phyloP scores from a whole-genome alignment of 768 basidiomycete species.

The Boletus patriciae region DNA sequence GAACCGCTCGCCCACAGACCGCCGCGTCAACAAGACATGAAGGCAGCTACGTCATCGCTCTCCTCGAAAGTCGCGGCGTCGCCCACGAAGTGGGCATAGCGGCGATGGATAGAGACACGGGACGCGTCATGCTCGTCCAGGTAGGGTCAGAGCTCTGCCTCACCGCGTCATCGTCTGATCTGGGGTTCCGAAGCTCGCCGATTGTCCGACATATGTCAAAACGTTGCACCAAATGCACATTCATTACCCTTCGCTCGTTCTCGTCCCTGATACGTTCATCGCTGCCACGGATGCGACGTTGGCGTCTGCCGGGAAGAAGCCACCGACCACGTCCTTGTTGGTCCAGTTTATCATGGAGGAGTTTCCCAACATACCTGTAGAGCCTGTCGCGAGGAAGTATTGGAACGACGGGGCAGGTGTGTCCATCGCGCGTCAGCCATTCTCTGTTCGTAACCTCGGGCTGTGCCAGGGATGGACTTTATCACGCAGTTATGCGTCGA shows the following conservation, averaged over 20 bases:
- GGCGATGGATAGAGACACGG: constrained; percentile 78
- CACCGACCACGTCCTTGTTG: constrained; percentile 55
- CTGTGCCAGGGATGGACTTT: constrained; percentile 66
- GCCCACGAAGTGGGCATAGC: constrained; percentile 87
- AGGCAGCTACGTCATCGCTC: constrained; percentile 61
- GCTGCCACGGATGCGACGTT: constrained; percentile 53
- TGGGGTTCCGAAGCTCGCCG: constrained; percentile 56
- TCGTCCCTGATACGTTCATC: constrained; percentile 83
- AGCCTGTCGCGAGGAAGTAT: constrained; percentile 72
- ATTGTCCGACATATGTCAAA: constrained; percentile 87
- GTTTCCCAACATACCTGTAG: constrained; percentile 65
- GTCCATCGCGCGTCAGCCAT: neutral
- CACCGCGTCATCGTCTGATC: constrained; percentile 2
- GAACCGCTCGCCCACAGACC: constrained; percentile 60
- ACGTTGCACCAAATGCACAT: constrained; percentile 84
- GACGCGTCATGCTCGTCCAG: constrained; percentile 75
- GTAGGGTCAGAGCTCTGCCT: constrained; percentile 36
- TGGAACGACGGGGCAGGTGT: constrained; percentile 85
- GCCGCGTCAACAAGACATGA: constrained; percentile 59
- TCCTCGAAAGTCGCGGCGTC: constrained; percentile 76
- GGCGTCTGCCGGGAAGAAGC: constrained; percentile 44
- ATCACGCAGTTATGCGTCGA: constrained; percentile 75
- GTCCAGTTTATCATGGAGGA: constrained; percentile 74
- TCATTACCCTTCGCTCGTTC: constrained; percentile 65
- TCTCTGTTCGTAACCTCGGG: neutral